Evolutionary conservation across 257 asterid species (phyloP).

Genomic region (Forsythia viridissima): DNA sequence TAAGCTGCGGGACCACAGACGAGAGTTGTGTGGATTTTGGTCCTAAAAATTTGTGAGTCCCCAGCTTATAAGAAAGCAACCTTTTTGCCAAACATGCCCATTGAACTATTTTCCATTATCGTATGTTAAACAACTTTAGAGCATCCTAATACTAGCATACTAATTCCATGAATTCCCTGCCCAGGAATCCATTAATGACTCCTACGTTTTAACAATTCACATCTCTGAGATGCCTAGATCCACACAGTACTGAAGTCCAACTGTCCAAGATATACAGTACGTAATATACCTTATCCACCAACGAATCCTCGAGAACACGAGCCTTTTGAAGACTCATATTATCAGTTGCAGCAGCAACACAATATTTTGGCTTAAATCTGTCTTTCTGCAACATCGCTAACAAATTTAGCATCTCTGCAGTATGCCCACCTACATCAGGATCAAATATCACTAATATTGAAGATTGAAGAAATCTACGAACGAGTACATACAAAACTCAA

Average conservation of each 20-base stretch:
- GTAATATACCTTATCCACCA: slow-evolving; percentile 50
- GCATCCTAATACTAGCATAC: neutral
- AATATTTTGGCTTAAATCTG: slow-evolving; percentile 67
- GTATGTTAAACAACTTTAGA: neutral
- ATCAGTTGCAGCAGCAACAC: slow-evolving; percentile 94
- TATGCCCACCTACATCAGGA: slow-evolving; percentile 77
- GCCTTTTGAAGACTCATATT: slow-evolving; percentile 97
- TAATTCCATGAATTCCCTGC: neutral
- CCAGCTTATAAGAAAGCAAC: too few species aligned
- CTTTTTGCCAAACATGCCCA: too few species aligned
- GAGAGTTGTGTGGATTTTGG: too few species aligned
- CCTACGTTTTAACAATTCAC: neutral
- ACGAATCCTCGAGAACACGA: slow-evolving; percentile 59
- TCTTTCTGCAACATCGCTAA: slow-evolving; percentile 67
- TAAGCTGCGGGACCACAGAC: too few species aligned
- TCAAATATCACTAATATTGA: neutral
- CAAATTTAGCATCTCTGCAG: slow-evolving; percentile 91
- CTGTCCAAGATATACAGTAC: neutral
- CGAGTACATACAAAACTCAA: too few species aligned
- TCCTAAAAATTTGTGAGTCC: too few species aligned
- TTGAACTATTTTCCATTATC: neutral
- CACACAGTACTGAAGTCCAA: neutral
- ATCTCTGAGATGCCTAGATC: neutral
- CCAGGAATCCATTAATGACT: neutral
- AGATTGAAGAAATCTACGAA: too few species aligned